Evolutionary conservation across 2,329 filamentous ascomycete genomes (phyloP).

Genomic region (Thyridium curvatum): DNA sequence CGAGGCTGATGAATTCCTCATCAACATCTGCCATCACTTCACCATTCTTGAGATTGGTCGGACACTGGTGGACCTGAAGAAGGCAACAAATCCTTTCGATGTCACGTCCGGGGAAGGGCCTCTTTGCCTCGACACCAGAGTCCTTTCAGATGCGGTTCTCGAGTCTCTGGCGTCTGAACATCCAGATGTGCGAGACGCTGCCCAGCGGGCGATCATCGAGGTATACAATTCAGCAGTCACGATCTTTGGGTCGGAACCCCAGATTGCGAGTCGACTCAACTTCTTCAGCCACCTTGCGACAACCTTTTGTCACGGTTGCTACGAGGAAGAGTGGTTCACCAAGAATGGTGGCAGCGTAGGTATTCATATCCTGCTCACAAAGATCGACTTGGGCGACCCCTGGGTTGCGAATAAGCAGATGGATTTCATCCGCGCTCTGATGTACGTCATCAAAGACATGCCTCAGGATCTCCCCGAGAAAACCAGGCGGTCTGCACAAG

Average conservation of each 20-base stretch:
- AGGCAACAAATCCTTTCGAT: slow-evolving; percentile 75
- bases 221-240: slow-evolving; percentile 70
- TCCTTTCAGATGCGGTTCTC: slow-evolving; percentile 83
- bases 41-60: slow-evolving; percentile 83
- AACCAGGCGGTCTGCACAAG: slow-evolving; percentile 75
- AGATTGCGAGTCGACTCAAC: slow-evolving; percentile 63
- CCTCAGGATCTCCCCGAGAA: slow-evolving; percentile 88
- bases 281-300: slow-evolving; percentile 81
- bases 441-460: slow-evolving; percentile 98
- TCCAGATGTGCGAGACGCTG: slow-evolving; percentile 71
- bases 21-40: slow-evolving; percentile 83
- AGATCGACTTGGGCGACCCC: slow-evolving; percentile 73
- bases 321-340: slow-evolving; percentile 97
- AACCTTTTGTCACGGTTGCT: slow-evolving; percentile 88
- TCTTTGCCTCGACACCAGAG: slow-evolving; percentile 76
- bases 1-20: slow-evolving; percentile 68
- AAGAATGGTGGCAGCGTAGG: slow-evolving; percentile 90
- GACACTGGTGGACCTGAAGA: slow-evolving; percentile 75
- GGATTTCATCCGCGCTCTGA: slow-evolving; percentile 83
- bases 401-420: slow-evolving; percentile 81
- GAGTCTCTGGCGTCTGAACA: slow-evolving; percentile 87
- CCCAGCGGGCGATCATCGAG: slow-evolving; percentile 69
- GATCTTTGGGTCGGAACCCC: slow-evolving; percentile 70
- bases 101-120: slow-evolving; percentile 82
- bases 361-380: slow-evolving; percentile 80